Evolutionary conservation across 331 rosid species (phyloP).

Genomic region (Phaseolus coccineus): DNA sequence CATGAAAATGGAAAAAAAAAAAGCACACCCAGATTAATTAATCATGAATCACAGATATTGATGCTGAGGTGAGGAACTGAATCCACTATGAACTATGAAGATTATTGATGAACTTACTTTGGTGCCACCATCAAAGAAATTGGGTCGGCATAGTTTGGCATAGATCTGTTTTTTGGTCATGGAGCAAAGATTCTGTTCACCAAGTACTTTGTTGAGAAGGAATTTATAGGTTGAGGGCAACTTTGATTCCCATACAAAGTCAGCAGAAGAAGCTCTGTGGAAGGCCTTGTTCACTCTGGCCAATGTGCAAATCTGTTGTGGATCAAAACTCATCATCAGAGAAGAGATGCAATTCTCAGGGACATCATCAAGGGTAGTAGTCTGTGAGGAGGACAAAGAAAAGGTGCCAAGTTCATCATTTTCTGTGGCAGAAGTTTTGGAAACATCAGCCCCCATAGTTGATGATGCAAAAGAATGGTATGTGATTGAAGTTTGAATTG

Average conservation of each 20-base stretch:
- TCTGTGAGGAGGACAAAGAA: conserved; percentile 24
- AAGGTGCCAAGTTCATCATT: conserved; percentile 22
- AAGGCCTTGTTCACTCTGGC: conserved; percentile 63
- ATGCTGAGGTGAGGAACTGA: background rate
- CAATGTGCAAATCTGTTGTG: conserved; percentile 76
- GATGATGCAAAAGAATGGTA: background rate
- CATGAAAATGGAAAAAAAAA: background rate
- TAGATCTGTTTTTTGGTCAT: conserved; percentile 67
- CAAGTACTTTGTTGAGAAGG: conserved; percentile 53
- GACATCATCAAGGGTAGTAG: conserved; percentile 64
- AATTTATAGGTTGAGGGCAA: conserved; percentile 61
- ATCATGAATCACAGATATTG: background rate
- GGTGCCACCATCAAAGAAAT: conserved; percentile 65
- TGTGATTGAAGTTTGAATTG: background rate
- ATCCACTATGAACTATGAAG: background rate
- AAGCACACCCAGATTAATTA: background rate
- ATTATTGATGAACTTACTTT: conserved; percentile 50
- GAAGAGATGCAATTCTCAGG: conserved; percentile 75
- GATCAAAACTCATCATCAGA: conserved; percentile 61
- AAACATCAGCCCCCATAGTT: conserved; percentile 64
- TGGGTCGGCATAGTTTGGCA: conserved; percentile 59
- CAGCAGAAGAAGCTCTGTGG: conserved; percentile 71
- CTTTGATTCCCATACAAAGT: conserved; percentile 78
- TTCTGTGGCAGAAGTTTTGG: conserved; percentile 13
- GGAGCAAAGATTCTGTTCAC: background rate